Evolutionary conservation across 2,329 filamentous ascomycete species (phyloP), one percentile per base, ranked within the genome.

Genomic region (Fusarium annulatum): DNA sequence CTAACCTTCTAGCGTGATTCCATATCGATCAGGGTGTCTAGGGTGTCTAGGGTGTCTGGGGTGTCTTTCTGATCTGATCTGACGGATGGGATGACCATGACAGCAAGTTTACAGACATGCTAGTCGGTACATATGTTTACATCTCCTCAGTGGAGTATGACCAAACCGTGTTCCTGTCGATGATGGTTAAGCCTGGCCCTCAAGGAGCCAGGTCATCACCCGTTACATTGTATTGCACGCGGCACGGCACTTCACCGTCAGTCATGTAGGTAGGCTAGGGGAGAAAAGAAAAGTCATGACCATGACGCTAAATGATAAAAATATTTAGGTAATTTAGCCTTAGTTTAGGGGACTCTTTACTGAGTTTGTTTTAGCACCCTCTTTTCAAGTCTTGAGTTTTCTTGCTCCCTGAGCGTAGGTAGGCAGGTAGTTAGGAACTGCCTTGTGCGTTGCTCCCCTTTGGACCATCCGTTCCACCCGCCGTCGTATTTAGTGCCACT

Each of bases 1-100:
- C 61, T 53, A 39, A 53, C 34, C 51, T 67, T 69, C 57, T 69
- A 69, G 66, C 43, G 66, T 58, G 43, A 30, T 64, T 69, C 65
- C 49, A 61, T 43, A 69, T 70, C 56, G 46, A 51, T 51, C 21
- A 51, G 28, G 46, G 46, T 9, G 46, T 43, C 33, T 56, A 48
- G 62, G 53, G 55, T 69, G 59, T 33, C 30, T 30, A 11, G 23
- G 23, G 23, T 23, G 23, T 23, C 23, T 23, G 23, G 33, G 33
- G 14, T 34, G 33, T 15, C 33, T 34, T 12, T 33, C 30, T 48
- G 45, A 26, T 56, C 52, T 56, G 56, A 19, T 45, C 58, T 36
- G 61, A 36, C 36, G 41, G 53, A 61, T 68, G 62, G 43, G 49
- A 62, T 53, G 36, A 53, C 51, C 46, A 60, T 12, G 36, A 62